Base-by-base conservation (phyloP, 2,329 filamentous ascomycete species). In the Colletotrichum salicis region DNA sequence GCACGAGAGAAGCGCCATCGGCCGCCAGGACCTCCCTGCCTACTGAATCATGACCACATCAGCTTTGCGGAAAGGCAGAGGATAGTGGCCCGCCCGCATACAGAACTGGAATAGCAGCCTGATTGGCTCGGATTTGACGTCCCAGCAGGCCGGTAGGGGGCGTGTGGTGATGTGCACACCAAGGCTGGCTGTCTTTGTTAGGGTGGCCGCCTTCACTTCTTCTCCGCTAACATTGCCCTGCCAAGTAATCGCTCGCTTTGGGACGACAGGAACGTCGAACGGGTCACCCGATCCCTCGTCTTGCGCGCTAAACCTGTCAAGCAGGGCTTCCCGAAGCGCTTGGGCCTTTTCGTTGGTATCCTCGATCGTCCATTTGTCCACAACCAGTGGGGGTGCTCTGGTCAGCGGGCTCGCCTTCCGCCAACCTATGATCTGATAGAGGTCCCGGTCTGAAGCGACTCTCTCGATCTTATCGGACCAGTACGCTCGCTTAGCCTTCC, bases 41-140 rank as follows among this genome's bases (percentile, higher is more conserved):
- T 74, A 73, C 22, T 52, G 56, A 19, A 74, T 41, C 60, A 74
- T 71, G 27, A 67, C 56, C 2, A 73, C 64, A 41, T 74, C 61
- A 11, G 70, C 66, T 29, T 13, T 29, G 24, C 54, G 35, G 24
- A 58, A 73, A 27, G 63, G 54, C n/a, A 5, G n/a, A 12, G 70
- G 70, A 63, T 55, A 65, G 61, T 68, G 52, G 33, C 67, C 56
- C 1, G 48, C 6, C 57, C 57, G 15, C 5, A 73, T 52, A 56
- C 58, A 74, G 37, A 15, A 48, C 52, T 70, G 31, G 48, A 61
- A 72, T 13, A 70, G 60, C 24, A 22, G 41, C 33, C 59, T 62
- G 19, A 52, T 22, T 22, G 41, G 58, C 58, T 61, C 41, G 4
- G 24, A 41, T 19, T 51, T 27, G 31, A 45, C 4, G 37, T 19